Evolutionary conservation across 1,139 yeast species (phyloP).

Genomic region (Debaryomycetaceae sp.): DNA sequence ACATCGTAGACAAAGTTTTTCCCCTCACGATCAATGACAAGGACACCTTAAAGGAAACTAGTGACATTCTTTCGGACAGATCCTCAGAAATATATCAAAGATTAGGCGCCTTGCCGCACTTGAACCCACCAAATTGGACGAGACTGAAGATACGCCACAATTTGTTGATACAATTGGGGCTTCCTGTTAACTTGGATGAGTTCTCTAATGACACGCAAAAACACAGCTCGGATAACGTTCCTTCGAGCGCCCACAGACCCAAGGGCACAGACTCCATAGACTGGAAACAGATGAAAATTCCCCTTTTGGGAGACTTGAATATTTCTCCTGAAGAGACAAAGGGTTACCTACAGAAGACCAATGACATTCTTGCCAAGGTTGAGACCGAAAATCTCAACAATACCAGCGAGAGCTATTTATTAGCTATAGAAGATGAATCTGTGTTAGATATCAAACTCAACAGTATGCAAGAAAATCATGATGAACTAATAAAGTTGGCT

Average conservation of each 20-base stretch:
- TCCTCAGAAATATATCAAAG: constrained; percentile 24
- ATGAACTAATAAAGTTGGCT: constrained; percentile 31
- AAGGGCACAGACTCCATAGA: constrained; percentile 26
- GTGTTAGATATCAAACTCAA: constrained; percentile 24
- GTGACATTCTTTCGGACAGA: background rate
- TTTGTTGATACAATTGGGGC: constrained; percentile 52
- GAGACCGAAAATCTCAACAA: constrained; percentile 38
- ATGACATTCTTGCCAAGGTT: constrained; percentile 24
- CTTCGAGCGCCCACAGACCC: constrained; percentile 10
- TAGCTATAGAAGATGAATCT: constrained; percentile 10
- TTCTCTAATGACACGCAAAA: constrained; percentile 12
- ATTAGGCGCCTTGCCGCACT: constrained; percentile 38
- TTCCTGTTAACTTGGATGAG: constrained; percentile 59
- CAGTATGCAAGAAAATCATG: constrained; percentile 26
- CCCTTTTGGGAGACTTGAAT: constrained; percentile 21
- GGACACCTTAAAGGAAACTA: background rate
- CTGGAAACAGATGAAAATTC: constrained; percentile 30
- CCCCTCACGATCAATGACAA: constrained; percentile 5
- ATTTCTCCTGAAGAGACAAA: constrained; percentile 18
- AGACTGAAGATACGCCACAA: constrained; percentile 55
- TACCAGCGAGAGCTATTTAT: constrained; percentile 27
- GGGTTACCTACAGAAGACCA: constrained; percentile 19
- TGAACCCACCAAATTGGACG: constrained; percentile 56
- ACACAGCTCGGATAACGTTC: background rate
- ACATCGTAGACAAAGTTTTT: constrained; percentile 20